These are phyloP conservation scores for Geosmithia morbida DNA, from an alignment of 2,329 filamentous ascomycete genomes.

Conservation along the genomic window DNA sequence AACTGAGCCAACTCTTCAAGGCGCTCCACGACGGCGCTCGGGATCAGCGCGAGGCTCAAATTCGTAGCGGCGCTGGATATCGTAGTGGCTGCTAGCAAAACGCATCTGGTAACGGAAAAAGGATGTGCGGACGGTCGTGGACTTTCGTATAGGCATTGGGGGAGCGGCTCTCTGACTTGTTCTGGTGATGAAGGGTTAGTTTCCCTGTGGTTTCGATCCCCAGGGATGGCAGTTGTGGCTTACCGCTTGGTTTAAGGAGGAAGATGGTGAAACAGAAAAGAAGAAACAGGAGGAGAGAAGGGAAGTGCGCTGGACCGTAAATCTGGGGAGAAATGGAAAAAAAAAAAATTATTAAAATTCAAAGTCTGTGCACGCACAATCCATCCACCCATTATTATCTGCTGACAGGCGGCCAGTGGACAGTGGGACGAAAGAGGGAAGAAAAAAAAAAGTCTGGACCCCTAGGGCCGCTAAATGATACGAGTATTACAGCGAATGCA, in stretches of 20 bases:
- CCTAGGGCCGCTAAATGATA: no score
- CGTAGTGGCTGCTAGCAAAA: constrained; percentile 32
- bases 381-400: no score
- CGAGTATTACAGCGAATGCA: no score
- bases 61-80: constrained; percentile 31
- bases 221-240: constrained; percentile 1
- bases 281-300: constrained; percentile 1
- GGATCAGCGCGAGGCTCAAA: constrained; percentile 41
- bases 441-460: no score
- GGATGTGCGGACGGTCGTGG: constrained; percentile 26
- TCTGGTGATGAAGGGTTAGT: neutral
- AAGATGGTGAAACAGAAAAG: constrained; percentile 1
- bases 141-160: constrained; percentile 43
- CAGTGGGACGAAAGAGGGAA: no score
- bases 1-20: constrained; percentile 11
- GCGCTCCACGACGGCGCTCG: constrained; percentile 42
- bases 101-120: constrained; percentile 45
- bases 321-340: neutral
- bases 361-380: no score
- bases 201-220: neutral
- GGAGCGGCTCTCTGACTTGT: neutral
- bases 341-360: neutral
- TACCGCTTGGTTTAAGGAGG: constrained; percentile 13
- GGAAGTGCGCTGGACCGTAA: neutral
- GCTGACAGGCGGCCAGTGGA: no score